A percentile compares a stretch with the other conserved stretches of the same genome.
phyloP scores from a whole-genome alignment of 2,329 filamentous ascomycete species.

The Fusarium torulosum region DNA sequence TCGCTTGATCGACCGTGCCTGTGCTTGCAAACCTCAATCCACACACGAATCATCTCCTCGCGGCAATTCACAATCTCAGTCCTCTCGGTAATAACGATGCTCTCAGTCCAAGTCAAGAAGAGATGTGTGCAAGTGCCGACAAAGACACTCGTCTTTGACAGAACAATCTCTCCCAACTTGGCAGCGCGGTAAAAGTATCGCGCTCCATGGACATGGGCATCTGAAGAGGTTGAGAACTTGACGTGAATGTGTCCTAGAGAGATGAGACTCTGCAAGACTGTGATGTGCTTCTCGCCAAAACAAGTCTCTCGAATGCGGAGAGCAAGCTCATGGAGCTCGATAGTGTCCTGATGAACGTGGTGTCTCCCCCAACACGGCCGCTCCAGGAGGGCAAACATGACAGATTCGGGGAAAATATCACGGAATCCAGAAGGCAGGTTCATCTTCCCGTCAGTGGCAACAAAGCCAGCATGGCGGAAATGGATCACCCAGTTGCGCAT shows the following conservation, averaged over 20 bases:
- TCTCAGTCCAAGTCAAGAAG: constrained; percentile 54
- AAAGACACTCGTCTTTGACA: constrained; percentile 51
- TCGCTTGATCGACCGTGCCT: constrained; percentile 53
- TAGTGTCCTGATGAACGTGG: constrained; percentile 37
- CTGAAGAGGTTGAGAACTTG: constrained; percentile 33
- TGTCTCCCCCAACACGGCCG: constrained; percentile 50
- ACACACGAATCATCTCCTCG: constrained; percentile 55
- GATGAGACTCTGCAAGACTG: constrained; percentile 55
- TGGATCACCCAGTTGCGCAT: constrained; percentile 55
- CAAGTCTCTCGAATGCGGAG: constrained; percentile 53
- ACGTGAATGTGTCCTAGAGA: constrained; percentile 53
- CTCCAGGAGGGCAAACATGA: constrained; percentile 55
- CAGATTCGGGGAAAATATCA: constrained; percentile 53
- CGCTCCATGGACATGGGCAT: constrained; percentile 44
- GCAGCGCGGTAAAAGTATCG: constrained; percentile 55
- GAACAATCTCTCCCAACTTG: constrained; percentile 48
- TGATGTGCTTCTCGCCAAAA: constrained; percentile 53
- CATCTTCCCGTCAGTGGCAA: constrained; percentile 48
- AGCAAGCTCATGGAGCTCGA: constrained; percentile 51
- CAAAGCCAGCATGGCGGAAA: constrained; percentile 52
- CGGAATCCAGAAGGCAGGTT: constrained; percentile 51
- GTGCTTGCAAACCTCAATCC: constrained; percentile 54
- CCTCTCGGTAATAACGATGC: constrained; percentile 51
- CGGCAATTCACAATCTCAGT: constrained; percentile 54
- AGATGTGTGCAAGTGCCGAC: constrained; percentile 53